Conservation (phyloP, 129 eudicot species). For the Helichrysum umbraculigerum region DNA sequence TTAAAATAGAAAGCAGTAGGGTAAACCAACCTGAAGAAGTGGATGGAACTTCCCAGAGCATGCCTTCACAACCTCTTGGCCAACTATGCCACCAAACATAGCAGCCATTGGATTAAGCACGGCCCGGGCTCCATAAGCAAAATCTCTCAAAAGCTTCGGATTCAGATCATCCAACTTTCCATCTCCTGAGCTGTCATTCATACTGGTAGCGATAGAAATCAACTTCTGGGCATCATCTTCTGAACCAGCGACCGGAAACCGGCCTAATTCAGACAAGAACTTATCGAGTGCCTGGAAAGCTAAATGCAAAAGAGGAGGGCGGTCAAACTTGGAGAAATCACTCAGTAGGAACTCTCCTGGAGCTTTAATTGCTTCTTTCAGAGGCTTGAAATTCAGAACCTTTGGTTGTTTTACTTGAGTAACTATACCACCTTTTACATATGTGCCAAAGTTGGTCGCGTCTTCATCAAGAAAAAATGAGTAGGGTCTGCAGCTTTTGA, state of each 20-base stretch:
- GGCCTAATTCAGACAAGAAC: slow-evolving; percentile 55
- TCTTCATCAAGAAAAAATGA: slow-evolving; percentile 84
- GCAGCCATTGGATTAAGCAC: slow-evolving; percentile 97
- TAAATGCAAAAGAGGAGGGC: slow-evolving; percentile 86
- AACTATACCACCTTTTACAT: slow-evolving; percentile 90
- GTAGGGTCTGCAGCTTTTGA: slow-evolving; percentile 68
- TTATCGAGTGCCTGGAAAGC: slow-evolving; percentile 89
- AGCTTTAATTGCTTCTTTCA: slow-evolving; percentile 64
- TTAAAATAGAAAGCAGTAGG: neutral
- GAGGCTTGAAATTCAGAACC: slow-evolving; percentile 72
- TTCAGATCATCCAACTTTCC: slow-evolving; percentile 64
- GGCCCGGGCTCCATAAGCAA: slow-evolving; percentile 88
- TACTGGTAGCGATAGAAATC: slow-evolving; percentile 52
- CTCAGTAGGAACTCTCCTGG: slow-evolving; percentile 86
- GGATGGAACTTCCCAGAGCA: slow-evolving; percentile 99
- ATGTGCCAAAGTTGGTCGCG: slow-evolving; percentile 66
- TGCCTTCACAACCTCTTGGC: slow-evolving; percentile 94
- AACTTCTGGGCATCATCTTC: slow-evolving; percentile 80
- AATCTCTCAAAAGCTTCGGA: slow-evolving; percentile 66
- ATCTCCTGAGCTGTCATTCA: slow-evolving; percentile 59
- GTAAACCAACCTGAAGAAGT: slow-evolving; percentile 65
- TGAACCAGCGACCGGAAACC: slow-evolving; percentile 74
- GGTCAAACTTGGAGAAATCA: slow-evolving; percentile 89
- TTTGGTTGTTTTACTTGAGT: slow-evolving; percentile 89
- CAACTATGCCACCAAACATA: slow-evolving; percentile 96